Evolutionary conservation across 148 eudicot genomes (phyloP), one percentile per base, ranked within the genome.

Genomic region (Rhododendron mucronatum): DNA sequence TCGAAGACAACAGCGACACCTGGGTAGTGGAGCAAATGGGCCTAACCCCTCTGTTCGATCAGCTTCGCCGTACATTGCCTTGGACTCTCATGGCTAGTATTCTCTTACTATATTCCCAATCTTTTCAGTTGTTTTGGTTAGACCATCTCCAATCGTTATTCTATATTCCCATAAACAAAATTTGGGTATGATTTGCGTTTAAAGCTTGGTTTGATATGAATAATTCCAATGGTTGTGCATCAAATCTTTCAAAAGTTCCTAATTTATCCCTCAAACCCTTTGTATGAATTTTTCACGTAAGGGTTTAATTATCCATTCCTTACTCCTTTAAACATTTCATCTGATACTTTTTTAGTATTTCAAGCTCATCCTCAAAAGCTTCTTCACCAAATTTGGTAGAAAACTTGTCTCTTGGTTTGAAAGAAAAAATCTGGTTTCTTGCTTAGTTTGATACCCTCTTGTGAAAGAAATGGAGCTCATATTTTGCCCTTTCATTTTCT

Each of bases 21-120:
- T 37, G 39, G 39, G 39, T 37, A 37, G 39, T 37, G 39, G 39
- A 37, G 4, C 39, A 85, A 35, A 87, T 94, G 95, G 94, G 93
- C 84, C 91, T 94, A 1, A 84, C 93, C 83, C 71, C 53, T 35
- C 84, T 91, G 82, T 94, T 92, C 89, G 47, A 93, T 83, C 91
- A 93, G 26, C 94, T 94, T 77, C 87, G 88, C 57, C 78, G 88
- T 63, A 89, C 92, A 35, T 77, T 95, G 41, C 94, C 96, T 69
- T 95, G 96, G 96, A 94, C 87, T 88, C 98, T 95, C 90, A 95
- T 95, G 96, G 97, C 94, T 50, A 83, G 85, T 83, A 10, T 28
- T 7, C 2, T n/a, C 53, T 39, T 14, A 1, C 33, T 1, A 45
- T 37, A 26, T 15, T 83, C 20, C 18, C 16, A 53, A 50, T 53